Conservation (phyloP, 176 grass and related monocot genomes). For the Leersia perrieri region DNA sequence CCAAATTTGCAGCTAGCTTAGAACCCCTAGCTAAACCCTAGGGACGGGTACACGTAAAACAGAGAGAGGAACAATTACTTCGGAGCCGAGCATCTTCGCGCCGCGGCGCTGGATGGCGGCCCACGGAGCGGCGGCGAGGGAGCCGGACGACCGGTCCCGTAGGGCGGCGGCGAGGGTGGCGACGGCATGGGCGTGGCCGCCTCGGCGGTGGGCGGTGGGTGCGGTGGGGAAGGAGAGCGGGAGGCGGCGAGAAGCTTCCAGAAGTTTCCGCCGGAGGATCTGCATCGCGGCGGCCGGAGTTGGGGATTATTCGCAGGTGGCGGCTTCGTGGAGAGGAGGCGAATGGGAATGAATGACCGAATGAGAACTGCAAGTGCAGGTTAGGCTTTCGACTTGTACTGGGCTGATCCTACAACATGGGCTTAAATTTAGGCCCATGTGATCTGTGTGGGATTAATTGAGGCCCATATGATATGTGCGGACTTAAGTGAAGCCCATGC, state of each 20-base stretch:
- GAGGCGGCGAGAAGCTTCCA: slow-evolving; percentile 41
- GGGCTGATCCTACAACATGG: neutral
- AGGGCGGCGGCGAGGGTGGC: slow-evolving; percentile 31
- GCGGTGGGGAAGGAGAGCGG: neutral
- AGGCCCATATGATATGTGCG: no score
- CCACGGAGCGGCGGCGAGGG: slow-evolving; percentile 51
- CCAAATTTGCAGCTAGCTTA: neutral
- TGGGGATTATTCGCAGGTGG: neutral
- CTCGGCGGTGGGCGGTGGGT: neutral
- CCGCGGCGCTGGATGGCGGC: slow-evolving; percentile 59
- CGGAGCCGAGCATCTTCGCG: slow-evolving; percentile 70
- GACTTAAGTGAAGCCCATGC: no score
- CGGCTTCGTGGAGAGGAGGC: neutral
- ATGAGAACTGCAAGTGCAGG: neutral
- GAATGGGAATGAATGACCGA: no score
- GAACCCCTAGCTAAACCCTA: slow-evolving; percentile 21
- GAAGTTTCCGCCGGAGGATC: slow-evolving; percentile 38
- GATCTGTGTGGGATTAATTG: no score
- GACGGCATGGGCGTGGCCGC: neutral
- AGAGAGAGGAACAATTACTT: slow-evolving; percentile 28
- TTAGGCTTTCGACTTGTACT: neutral
- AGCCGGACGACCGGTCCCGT: neutral
- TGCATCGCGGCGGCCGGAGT: slow-evolving; percentile 48
- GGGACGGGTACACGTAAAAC: neutral
- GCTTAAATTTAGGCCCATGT: neutral